These are phyloP conservation scores for Globisporangium solare DNA, from an alignment of 352 stramenopile species.

Conservation along the genomic window DNA sequence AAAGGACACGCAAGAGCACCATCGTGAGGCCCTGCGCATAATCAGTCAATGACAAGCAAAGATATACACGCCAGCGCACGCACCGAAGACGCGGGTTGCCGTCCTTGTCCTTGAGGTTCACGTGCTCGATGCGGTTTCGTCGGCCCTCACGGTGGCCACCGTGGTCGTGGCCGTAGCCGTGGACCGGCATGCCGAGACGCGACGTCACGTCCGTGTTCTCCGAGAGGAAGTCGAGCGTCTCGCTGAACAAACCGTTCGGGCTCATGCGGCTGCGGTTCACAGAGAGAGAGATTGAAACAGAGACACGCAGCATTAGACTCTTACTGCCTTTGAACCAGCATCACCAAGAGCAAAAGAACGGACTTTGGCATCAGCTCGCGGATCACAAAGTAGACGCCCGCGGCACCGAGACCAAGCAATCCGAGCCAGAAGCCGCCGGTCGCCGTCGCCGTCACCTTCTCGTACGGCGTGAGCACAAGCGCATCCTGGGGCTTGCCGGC, in stretches of 20 bases:
- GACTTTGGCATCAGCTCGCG: conserved; percentile 89
- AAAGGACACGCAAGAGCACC: not conserved
- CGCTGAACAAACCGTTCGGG: conserved; percentile 76
- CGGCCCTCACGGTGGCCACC: conserved; percentile 90
- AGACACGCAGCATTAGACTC: not conserved
- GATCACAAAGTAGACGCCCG: conserved; percentile 92
- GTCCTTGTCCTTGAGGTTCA: conserved; percentile 88
- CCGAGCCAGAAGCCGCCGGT: conserved; percentile 88
- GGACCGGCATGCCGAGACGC: conserved; percentile 85
- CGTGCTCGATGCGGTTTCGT: conserved; percentile 94
- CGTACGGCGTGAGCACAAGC: conserved; percentile 89
- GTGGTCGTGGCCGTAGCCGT: conserved; percentile 93
- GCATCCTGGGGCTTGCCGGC: conserved; percentile 63
- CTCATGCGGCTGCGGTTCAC: conserved; percentile 59
- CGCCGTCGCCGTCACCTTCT: conserved; percentile 91
- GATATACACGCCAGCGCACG: conserved; percentile 9
- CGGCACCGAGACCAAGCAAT: conserved; percentile 73
- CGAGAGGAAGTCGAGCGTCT: conserved; percentile 67
- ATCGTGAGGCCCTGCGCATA: no score
- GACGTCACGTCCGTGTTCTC: conserved; percentile 71
- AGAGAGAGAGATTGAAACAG: conserved; percentile 3
- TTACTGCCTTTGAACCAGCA: not conserved
- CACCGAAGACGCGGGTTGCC: conserved; percentile 72
- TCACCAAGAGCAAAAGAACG: conserved; percentile 11
- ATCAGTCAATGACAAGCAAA: no score